These are phyloP conservation scores for Sphaerostilbella broomeana DNA, from an alignment of 2,329 filamentous ascomycete genomes.

Conservation along the genomic window DNA sequence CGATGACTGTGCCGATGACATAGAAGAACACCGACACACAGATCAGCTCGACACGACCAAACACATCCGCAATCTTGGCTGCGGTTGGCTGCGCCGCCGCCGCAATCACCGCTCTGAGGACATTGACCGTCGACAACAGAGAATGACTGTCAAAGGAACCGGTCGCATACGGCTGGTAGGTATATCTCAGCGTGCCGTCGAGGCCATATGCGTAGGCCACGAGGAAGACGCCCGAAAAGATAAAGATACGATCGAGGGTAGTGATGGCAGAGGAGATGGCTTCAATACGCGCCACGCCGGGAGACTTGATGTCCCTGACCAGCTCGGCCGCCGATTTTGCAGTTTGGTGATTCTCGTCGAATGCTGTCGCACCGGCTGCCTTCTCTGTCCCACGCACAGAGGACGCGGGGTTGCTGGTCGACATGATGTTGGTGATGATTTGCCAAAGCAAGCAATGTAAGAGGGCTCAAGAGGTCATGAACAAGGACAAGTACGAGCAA, in stretches of 20 bases:
- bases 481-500: not conserved
- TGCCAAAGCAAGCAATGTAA: not conserved
- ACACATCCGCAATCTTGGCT: conserved; percentile 56
- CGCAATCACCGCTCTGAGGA: conserved; percentile 51
- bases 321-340: conserved; percentile 1
- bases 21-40: conserved; percentile 56
- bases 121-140: conserved; percentile 50
- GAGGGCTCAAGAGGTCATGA: not conserved
- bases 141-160: conserved; percentile 45
- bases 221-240: conserved; percentile 57
- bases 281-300: conserved; percentile 55
- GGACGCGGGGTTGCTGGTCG: conserved; percentile 1
- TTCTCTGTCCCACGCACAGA: conserved; percentile 9
- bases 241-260: conserved; percentile 42
- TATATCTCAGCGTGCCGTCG: conserved; percentile 49
- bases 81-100: conserved; percentile 52
- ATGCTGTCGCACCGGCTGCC: not conserved
- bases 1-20: conserved; percentile 49
- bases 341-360: not conserved
- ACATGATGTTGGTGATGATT: not conserved
- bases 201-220: conserved; percentile 59
- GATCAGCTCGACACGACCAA: conserved; percentile 54
- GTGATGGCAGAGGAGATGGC: conserved; percentile 48
- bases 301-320: conserved; percentile 29
- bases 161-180: conserved; percentile 51